Conservation (phyloP, 495 filamentous ascomycete species). For the Penicillium pancosmium region DNA sequence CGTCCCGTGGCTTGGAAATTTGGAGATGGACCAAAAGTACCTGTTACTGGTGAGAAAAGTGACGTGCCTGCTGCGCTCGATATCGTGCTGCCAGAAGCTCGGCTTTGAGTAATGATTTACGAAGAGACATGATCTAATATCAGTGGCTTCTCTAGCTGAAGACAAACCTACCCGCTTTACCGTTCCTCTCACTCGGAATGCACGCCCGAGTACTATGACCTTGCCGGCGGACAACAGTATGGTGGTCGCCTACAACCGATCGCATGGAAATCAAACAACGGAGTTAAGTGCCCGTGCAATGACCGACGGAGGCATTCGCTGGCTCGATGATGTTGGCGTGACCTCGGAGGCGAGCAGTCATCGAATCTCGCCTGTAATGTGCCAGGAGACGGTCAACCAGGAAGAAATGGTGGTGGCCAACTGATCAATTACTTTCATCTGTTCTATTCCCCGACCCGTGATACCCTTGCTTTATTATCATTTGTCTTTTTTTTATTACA, state of each 20-base stretch:
- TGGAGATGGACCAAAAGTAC: slow-evolving; percentile 64
- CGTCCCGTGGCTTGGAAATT: slow-evolving; percentile 60
- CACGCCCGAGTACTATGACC: slow-evolving; percentile 26
- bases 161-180: neutral
- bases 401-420: neutral
- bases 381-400: slow-evolving; percentile 41
- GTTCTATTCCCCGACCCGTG: neutral
- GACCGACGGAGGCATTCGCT: slow-evolving; percentile 42
- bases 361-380: slow-evolving; percentile 4
- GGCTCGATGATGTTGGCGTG: slow-evolving; percentile 50
- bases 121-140: neutral
- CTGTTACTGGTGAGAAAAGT: slow-evolving; percentile 49
- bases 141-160: slow-evolving; percentile 11
- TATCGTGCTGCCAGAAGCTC: neutral
- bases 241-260: slow-evolving; percentile 40
- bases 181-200: slow-evolving; percentile 3
- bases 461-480: neutral
- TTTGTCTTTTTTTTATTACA: too few relatives aligned
- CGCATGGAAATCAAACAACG: slow-evolving; percentile 40
- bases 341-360: slow-evolving; percentile 42
- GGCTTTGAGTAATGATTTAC: neutral
- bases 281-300: slow-evolving; percentile 43
- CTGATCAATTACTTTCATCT: neutral
- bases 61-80: slow-evolving; percentile 24
- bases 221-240: slow-evolving; percentile 37